Conservation (phyloP, 129 eudicot genomes). For the Scalesia atractyloides region DNA sequence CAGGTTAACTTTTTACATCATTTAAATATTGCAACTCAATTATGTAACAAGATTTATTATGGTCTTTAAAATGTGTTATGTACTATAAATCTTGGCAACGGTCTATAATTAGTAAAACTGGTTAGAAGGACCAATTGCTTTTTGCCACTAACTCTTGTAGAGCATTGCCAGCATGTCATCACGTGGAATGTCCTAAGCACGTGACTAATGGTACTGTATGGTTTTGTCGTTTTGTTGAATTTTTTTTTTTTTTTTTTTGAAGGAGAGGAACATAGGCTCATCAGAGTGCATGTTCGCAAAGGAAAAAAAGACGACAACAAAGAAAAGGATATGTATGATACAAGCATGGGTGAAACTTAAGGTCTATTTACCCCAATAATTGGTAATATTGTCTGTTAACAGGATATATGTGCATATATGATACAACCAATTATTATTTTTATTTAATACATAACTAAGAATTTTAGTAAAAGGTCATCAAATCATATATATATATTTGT, state of each 20-base stretch:
- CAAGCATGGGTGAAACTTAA: neutral
- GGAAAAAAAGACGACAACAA: neutral
- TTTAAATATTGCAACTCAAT: neutral
- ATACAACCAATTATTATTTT: too few species aligned
- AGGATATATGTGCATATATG: too few species aligned
- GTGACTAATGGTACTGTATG: slow-evolving; percentile 31
- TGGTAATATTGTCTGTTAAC: too few species aligned
- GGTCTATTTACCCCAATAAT: too few species aligned
- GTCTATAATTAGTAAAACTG: slow-evolving; percentile 9
- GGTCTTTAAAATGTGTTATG: neutral
- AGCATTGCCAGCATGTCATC: slow-evolving; percentile 30
- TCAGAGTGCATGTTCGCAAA: slow-evolving; percentile 21
- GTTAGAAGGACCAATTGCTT: slow-evolving; percentile 26
- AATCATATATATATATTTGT: too few species aligned
- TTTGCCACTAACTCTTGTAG: slow-evolving; percentile 19
- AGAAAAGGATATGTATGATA: neutral
- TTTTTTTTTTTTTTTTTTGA: neutral
- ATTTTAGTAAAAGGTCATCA: too few species aligned
- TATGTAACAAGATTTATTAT: neutral
- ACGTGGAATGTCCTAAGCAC: slow-evolving; percentile 41
- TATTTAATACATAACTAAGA: too few species aligned
- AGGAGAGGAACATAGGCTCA: slow-evolving; percentile 19
- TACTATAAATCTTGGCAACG: neutral
- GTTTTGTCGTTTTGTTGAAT: slow-evolving; percentile 28
- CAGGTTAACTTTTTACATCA: neutral